A percentile compares a stretch with the other conserved stretches of the same genome.
phyloP scores from a whole-genome alignment of 2,329 filamentous ascomycete genomes.

The Cladophialophora carrionii region DNA sequence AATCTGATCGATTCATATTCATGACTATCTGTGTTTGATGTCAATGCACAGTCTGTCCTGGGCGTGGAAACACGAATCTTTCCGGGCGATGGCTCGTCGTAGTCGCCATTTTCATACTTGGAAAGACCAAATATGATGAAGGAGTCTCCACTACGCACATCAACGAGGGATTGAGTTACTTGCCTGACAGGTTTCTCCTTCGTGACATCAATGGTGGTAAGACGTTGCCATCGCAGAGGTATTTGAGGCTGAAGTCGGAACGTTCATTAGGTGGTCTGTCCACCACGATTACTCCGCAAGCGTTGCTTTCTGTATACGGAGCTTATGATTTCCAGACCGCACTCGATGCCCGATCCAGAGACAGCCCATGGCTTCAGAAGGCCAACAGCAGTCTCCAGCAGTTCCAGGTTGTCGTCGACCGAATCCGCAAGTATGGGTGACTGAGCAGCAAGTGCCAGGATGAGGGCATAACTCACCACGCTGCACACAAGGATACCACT shows the following conservation, averaged over 20 bases:
- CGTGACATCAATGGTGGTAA: neutral
- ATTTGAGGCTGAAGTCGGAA: neutral
- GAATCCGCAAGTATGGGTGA: neutral
- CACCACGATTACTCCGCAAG: neutral
- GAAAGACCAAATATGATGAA: too few relatives aligned
- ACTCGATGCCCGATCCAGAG: neutral
- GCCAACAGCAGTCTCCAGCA: neutral
- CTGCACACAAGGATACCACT: neutral
- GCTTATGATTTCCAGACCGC: neutral
- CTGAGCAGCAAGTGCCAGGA: neutral
- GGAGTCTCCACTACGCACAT: too few relatives aligned
- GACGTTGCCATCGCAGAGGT: neutral
- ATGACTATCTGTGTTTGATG: neutral
- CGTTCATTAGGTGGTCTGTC: neutral
- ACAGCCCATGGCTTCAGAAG: neutral
- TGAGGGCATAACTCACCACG: neutral
- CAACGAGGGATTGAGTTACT: neutral
- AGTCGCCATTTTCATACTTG: too few relatives aligned
- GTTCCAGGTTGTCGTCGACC: neutral
- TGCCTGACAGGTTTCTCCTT: neutral
- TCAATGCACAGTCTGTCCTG: neutral
- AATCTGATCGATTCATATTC: neutral
- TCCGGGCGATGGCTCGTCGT: neutral
- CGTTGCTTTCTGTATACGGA: neutral
- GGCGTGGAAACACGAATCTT: neutral